Conservation (phyloP, 2,329 filamentous ascomycete genomes). For the Cordyceps cicadae region DNA sequence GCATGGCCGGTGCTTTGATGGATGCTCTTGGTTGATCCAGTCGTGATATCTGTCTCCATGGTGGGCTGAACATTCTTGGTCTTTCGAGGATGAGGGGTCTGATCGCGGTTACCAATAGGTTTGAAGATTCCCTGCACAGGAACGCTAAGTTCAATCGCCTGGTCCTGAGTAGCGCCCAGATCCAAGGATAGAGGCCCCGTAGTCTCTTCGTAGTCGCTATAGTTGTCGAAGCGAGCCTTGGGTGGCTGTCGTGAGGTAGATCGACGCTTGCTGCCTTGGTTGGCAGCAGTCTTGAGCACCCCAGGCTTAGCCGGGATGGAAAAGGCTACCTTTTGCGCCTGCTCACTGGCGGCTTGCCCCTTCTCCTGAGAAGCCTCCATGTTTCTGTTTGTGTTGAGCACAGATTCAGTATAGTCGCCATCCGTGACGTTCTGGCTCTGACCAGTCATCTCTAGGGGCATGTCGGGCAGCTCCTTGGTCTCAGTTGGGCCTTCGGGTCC, state of each 20-base stretch:
- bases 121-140: slow-evolving; percentile 16
- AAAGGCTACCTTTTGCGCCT: slow-evolving; percentile 34
- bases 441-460: slow-evolving; percentile 11
- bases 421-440: slow-evolving; percentile 16
- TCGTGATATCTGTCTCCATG: slow-evolving; percentile 7
- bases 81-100: slow-evolving; percentile 16
- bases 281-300: slow-evolving; percentile 24
- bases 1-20: slow-evolving; percentile 29
- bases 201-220: slow-evolving; percentile 27
- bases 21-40: slow-evolving; percentile 9
- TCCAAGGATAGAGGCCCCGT: slow-evolving; percentile 27
- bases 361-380: slow-evolving; percentile 18
- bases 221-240: slow-evolving; percentile 21
- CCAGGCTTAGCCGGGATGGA: slow-evolving; percentile 30
- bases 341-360: slow-evolving; percentile 20
- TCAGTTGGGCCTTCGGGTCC: slow-evolving; percentile 25
- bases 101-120: slow-evolving; percentile 16
- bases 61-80: slow-evolving; percentile 2
- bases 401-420: slow-evolving; percentile 22
- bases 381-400: slow-evolving; percentile 22
- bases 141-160: slow-evolving; percentile 25
- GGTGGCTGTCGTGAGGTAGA: slow-evolving; percentile 16
- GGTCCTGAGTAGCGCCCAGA: slow-evolving; percentile 26
- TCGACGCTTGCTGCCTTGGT: slow-evolving; percentile 34
- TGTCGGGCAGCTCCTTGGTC: slow-evolving; percentile 21